These are phyloP conservation scores for Rubia balearica DNA, from an alignment of 305 asterid genomes.

Conservation along the genomic window DNA sequence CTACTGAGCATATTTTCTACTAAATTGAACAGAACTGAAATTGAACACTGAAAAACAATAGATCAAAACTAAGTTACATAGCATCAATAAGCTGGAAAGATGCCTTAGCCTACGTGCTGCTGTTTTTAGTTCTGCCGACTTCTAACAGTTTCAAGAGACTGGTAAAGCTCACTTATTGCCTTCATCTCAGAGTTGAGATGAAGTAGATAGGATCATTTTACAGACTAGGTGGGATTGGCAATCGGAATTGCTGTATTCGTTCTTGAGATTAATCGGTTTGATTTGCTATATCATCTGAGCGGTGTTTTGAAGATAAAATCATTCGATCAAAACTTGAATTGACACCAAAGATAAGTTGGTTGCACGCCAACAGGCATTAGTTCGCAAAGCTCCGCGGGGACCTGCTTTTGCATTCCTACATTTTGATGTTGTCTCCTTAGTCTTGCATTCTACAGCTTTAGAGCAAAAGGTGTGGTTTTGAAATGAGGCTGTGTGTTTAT, in stretches of 20 bases:
- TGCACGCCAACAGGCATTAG: background rate
- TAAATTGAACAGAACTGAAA: too few relatives aligned
- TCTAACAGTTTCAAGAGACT: background rate
- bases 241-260: background rate
- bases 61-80: too few relatives aligned
- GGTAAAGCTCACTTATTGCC: background rate
- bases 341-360: background rate
- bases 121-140: background rate
- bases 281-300: background rate
- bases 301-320: background rate
- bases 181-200: background rate
- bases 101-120: background rate
- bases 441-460: background rate
- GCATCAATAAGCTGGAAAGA: too few relatives aligned
- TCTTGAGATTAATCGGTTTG: background rate
- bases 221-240: background rate
- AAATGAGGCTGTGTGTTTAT: constrained; percentile 6
- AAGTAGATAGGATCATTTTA: background rate
- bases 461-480: background rate
- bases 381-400: background rate
- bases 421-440: background rate
- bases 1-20: too few relatives aligned
- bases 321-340: background rate
- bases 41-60: background rate
- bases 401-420: background rate